Percentiles rank a stretch among this genome's conserved stretches.
Evolutionary conservation across 805 yeast genomes (phyloP).

Genomic region (Starmerella stigmatis): DNA sequence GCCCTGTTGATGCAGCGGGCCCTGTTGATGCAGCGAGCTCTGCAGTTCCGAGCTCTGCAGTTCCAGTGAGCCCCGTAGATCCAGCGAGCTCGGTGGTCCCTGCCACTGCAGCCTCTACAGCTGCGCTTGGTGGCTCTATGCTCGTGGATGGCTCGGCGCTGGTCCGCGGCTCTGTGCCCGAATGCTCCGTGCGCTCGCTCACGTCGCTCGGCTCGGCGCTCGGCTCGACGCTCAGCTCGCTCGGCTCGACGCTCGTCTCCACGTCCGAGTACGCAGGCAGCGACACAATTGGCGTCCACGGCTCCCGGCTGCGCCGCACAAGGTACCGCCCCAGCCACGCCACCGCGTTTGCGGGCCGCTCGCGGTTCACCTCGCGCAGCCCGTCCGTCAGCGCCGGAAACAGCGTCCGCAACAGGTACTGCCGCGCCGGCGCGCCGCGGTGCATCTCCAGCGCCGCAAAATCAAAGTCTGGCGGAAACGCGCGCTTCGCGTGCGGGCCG

Average conservation of each 20-base stretch:
- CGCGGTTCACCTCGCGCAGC: slow-evolving; percentile 42
- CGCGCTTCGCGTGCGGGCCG: not conserved
- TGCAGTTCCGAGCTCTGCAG: no score
- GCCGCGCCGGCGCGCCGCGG: slow-evolving; percentile 64
- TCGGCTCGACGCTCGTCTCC: not conserved
- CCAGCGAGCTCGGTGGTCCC: no score
- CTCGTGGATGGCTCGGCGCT: no score
- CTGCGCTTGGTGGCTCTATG: no score
- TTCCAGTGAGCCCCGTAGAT: no score
- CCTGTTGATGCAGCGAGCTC: no score
- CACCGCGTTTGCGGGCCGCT: slow-evolving; percentile 25
- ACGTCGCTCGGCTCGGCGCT: slow-evolving; percentile 4
- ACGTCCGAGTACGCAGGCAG: not conserved
- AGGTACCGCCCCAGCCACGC: slow-evolving; percentile 24
- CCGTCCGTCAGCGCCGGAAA: slow-evolving; percentile 59
- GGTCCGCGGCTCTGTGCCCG: no score
- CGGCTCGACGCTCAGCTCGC: not conserved
- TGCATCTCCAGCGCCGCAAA: slow-evolving; percentile 3
- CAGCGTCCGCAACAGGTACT: slow-evolving; percentile 53
- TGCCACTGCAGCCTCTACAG: no score
- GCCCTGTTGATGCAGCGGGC: no score
- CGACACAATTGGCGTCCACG: not conserved
- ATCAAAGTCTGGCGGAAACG: slow-evolving; percentile 3
- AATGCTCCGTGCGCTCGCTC: no score
- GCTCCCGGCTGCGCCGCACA: slow-evolving; percentile 5